Evolutionary conservation across 768 basidiomycete genomes (phyloP), one percentile per base, ranked within the genome.

Genomic region (Lactarius quietus): DNA sequence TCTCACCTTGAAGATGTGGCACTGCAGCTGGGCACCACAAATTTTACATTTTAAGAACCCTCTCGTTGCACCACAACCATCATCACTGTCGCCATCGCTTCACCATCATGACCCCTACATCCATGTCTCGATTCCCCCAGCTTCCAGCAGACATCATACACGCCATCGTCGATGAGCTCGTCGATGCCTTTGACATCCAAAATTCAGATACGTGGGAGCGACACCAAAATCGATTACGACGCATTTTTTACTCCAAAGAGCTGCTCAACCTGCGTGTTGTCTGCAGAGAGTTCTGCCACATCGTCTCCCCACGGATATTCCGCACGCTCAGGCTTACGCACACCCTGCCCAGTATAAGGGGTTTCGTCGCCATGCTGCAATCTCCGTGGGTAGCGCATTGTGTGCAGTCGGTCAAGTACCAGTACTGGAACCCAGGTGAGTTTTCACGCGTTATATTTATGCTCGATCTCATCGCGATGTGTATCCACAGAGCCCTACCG

Each of bases 371-470:
- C 1, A 29, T 58, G 29, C 29, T 66, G 12, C 48, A 58, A 39
- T 66, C 65, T 2, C 65, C 65, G 17, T 43, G 65, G 65, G 38
- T 61, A 5, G 33, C n/a, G 4, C 60, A 52, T 3, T 39, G n/a
- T 14, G 65, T 62, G 20, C 60, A 58, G 9, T 15, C 15, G 1
- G 56, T 66, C 23, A 57, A 17, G n/a, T 66, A 66, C 39, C 61
- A 62, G 33, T 66, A 66, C 26, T 66, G 65, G 65, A 38, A 66
- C 36, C 65, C 65, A 66, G 65, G 65, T 62, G 29, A 53, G 61
- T 39, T 20, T 41, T 20, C 10, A 17, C 17, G 29, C 4, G 31
- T 15, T 26, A 5, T 18, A 15, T 38, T 17, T 4, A 17, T 8
- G n/a, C 15, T 38, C 26, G 2, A n/a, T 53, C 33, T 36, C 15